Evolutionary conservation across 1,284 basidiomycete genomes (phyloP).

Genomic region (Ganoderma leucocontextum): DNA sequence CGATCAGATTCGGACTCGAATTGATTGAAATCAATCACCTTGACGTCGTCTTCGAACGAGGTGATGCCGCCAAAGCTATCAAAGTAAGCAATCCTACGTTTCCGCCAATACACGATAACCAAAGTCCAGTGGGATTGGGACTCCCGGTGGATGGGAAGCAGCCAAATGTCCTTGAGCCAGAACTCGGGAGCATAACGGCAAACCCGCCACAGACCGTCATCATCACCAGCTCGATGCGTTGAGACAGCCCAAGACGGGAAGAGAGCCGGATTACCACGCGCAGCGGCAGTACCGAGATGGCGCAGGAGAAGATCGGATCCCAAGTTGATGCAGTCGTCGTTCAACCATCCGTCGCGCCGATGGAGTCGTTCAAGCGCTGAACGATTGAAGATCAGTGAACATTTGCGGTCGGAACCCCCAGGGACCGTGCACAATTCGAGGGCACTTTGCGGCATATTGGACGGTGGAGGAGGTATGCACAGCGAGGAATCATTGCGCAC

Average conservation of each 20-base stretch:
- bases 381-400: background rate
- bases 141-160: background rate
- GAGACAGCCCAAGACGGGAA: background rate
- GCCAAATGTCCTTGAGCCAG: background rate
- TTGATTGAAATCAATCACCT: too few species aligned
- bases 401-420: fast-evolving
- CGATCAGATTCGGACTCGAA: too few species aligned
- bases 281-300: background rate
- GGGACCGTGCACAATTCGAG: background rate
- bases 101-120: background rate
- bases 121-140: background rate
- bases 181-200: background rate
- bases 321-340: background rate
- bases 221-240: background rate
- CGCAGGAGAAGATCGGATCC: background rate
- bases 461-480: background rate
- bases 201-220: background rate
- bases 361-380: background rate
- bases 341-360: background rate
- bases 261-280: background rate
- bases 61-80: background rate
- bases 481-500: background rate
- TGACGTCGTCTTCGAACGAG: too few species aligned
- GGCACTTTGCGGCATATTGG: background rate
- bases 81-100: background rate